Evolutionary conservation across 2,329 filamentous ascomycete genomes (phyloP).

Genomic region (Paraconiothyrium brasiliense): DNA sequence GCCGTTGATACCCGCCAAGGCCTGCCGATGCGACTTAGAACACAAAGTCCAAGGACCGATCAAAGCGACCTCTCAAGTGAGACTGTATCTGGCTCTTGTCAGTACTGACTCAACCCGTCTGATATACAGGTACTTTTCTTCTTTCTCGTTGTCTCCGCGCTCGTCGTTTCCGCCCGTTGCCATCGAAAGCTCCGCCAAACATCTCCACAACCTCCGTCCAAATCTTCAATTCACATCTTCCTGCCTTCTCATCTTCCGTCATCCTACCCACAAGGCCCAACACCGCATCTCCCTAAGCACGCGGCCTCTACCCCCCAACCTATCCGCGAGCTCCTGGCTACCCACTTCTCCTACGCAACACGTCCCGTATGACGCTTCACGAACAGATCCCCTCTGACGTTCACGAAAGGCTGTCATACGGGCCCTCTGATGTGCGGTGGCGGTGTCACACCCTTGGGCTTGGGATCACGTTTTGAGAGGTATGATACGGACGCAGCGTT

Average conservation of each 20-base stretch:
- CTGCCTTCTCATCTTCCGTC: background rate
- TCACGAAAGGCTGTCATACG: constrained; percentile 2
- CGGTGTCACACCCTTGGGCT: background rate
- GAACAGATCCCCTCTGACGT: background rate
- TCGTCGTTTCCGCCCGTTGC: background rate
- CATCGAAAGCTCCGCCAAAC: background rate
- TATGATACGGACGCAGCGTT: too few relatives aligned
- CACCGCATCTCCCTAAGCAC: constrained; percentile 1
- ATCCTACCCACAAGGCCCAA: constrained; percentile 8
- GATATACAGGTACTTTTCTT: background rate
- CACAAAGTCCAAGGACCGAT: background rate
- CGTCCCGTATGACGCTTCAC: constrained; percentile 2
- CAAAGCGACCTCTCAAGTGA: background rate
- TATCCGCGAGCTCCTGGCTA: constrained; percentile 1
- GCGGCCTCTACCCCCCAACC: constrained; percentile 11
- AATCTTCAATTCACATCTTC: background rate
- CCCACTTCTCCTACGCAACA: constrained; percentile 9
- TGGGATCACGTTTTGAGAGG: background rate
- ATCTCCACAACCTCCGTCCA: background rate
- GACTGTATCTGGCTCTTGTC: background rate
- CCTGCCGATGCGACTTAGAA: background rate
- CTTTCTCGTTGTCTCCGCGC: background rate
- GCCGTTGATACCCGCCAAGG: background rate
- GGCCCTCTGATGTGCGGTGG: background rate
- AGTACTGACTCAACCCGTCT: background rate